phyloP scores from a whole-genome alignment of 2,329 filamentous ascomycete species.

The Hypomyces perniciosus region DNA sequence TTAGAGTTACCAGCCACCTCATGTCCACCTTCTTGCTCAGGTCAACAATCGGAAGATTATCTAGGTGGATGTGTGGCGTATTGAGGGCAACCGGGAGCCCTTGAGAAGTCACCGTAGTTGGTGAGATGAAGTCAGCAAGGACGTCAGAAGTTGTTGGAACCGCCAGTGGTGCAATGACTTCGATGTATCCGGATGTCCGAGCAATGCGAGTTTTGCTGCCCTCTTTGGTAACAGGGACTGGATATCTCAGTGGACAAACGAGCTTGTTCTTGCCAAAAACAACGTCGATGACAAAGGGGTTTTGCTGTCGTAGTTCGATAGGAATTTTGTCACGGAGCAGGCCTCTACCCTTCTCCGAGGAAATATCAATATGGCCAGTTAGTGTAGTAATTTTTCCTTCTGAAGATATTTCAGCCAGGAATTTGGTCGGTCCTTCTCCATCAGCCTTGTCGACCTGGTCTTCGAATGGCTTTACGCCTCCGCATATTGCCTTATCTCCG shows the following conservation, averaged over 20 bases:
- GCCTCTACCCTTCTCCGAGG: constrained; percentile 26
- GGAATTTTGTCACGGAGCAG: constrained; percentile 33
- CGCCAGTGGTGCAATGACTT: constrained; percentile 34
- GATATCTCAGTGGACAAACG: constrained; percentile 33
- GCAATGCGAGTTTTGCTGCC: constrained; percentile 35
- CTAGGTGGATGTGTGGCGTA: constrained; percentile 38
- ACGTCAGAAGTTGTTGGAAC: constrained; percentile 17
- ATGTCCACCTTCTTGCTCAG: constrained; percentile 28
- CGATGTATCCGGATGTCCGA: constrained; percentile 38
- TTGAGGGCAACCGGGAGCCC: constrained; percentile 33
- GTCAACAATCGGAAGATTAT: constrained; percentile 38
- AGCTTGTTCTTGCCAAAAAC: constrained; percentile 29
- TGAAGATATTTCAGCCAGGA: constrained; percentile 27
- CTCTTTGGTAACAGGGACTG: constrained; percentile 32
- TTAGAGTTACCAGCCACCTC: constrained; percentile 34
- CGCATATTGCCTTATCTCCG: constrained; percentile 22
- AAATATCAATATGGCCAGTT: constrained; percentile 36
- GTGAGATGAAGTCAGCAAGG: constrained; percentile 33
- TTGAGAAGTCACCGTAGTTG: constrained; percentile 22
- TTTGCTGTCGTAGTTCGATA: constrained; percentile 32
- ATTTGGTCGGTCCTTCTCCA: constrained; percentile 18
- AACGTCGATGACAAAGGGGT: constrained; percentile 36
- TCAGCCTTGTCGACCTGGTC: constrained; percentile 14
- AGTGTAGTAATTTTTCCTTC: constrained; percentile 27
- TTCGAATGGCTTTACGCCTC: constrained; percentile 18